Conservation (phyloP, 768 basidiomycete genomes). For the Mycena epipterygia region DNA sequence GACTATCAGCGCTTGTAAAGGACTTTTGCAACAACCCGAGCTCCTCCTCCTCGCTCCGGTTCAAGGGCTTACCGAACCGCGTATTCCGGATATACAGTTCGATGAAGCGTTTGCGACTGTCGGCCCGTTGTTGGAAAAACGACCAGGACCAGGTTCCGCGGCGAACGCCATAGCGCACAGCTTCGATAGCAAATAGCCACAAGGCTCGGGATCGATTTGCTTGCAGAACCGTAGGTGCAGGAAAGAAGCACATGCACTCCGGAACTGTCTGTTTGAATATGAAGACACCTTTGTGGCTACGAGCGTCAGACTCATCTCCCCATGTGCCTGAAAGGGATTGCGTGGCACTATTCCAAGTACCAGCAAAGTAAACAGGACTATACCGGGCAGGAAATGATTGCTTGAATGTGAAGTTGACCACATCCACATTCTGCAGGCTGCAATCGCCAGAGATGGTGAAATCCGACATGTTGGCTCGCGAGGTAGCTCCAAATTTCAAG, state of each 20-base stretch:
- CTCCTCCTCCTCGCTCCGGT: slow-evolving; percentile 34
- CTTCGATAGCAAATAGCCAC: slow-evolving; percentile 49
- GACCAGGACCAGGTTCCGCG: slow-evolving; percentile 45
- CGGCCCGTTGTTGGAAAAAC: slow-evolving; percentile 46
- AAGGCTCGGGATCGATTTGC: slow-evolving; percentile 42
- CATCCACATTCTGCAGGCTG: slow-evolving; percentile 4
- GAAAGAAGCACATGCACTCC: slow-evolving; percentile 41
- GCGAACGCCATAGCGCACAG: slow-evolving; percentile 41
- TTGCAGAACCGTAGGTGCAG: slow-evolving; percentile 40
- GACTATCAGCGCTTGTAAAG: slow-evolving; percentile 41
- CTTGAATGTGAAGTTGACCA: slow-evolving; percentile 33
- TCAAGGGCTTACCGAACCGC: slow-evolving; percentile 38
- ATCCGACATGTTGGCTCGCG: slow-evolving; percentile 32
- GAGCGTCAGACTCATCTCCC: slow-evolving; percentile 30
- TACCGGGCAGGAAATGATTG: slow-evolving; percentile 31
- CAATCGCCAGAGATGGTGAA: slow-evolving; percentile 38
- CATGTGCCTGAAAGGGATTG: slow-evolving; percentile 33
- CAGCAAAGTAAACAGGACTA: slow-evolving; percentile 29
- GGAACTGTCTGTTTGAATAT: slow-evolving; percentile 43
- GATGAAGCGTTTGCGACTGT: slow-evolving; percentile 39
- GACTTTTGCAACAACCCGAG: slow-evolving; percentile 33
- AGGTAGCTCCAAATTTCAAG: slow-evolving; percentile 25
- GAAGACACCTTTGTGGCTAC: slow-evolving; percentile 37
- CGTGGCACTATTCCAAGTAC: slow-evolving; percentile 20
- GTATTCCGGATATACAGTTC: slow-evolving; percentile 40